A percentile compares a stretch with the other conserved stretches of the same genome.
Conservation (phyloP, 306 rosid species). For the Quillaja saponaria region DNA sequence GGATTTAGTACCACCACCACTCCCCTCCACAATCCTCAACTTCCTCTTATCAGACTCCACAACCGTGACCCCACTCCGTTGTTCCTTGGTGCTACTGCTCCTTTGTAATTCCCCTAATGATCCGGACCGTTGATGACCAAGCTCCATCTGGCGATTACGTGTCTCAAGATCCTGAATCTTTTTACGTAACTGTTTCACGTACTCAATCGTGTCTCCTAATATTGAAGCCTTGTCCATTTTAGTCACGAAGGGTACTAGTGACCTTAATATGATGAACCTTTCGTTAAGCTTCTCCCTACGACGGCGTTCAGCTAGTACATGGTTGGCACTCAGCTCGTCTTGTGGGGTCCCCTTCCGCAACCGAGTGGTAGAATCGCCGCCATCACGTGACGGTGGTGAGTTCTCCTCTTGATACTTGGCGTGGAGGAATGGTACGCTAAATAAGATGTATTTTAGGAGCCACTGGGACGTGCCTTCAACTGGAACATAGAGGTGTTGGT, state of each 20-base stretch:
- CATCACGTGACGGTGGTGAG: conserved; percentile 39
- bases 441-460: conserved; percentile 69
- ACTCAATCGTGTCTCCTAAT: conserved; percentile 90
- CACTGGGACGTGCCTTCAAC: conserved; percentile 50
- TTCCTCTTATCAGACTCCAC: conserved; percentile 55
- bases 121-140: conserved; percentile 41
- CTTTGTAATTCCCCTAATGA: conserved; percentile 29
- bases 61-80: conserved; percentile 33
- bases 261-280: conserved; percentile 75
- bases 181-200: conserved; percentile 67
- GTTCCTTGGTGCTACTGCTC: conserved; percentile 34
- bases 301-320: conserved; percentile 81
- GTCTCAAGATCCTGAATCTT: conserved; percentile 80
- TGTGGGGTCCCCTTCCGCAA: conserved; percentile 64
- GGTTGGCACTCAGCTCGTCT: conserved; percentile 80
- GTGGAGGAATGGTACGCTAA: conserved; percentile 75
- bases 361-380: conserved; percentile 21
- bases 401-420: conserved; percentile 53
- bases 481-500: conserved; percentile 34
- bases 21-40: conserved; percentile 70
- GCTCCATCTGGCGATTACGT: conserved; percentile 50
- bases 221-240: conserved; percentile 96
- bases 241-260: conserved; percentile 82
- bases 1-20: conserved; percentile 35
- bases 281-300: conserved; percentile 83